Evolutionary conservation across 257 asterid genomes (phyloP), one percentile per base, ranked within the genome.

Genomic region (Forsythia suspensa): DNA sequence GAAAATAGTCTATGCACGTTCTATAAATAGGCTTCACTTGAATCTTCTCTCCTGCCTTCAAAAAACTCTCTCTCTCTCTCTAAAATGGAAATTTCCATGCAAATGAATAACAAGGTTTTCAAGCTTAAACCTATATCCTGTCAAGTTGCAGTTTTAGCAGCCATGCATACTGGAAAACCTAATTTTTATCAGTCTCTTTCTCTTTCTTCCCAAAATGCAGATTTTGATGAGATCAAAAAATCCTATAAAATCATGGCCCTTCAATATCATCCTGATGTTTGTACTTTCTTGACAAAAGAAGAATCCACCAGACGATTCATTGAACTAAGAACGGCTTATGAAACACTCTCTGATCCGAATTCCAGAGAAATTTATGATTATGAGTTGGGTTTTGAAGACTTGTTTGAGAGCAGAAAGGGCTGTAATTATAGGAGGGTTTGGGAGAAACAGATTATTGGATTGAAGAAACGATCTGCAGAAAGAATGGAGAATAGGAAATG

Each of bases 381-480:
- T 29, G 89, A 84, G 55, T 37, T 83, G 66, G 83, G 79, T 20
- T 78, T 74, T 76, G 39, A 44, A 40, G 78, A 74, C 52, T 29
- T 52, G 4, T 44, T 24, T 71, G 78, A 51, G 24, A 68, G 39
- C 29, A 71, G 21, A 38, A 39, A 44, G 5, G 61, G 39, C 46
- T 43, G 59, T 29, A 29, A 29, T 44, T 9, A 15, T 5, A 82
- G 84, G 76, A 85, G 84, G 70, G 85, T 84, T 20, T 89, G 90
- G 93, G 88, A 87, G 81, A 89, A 80, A 79, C 93, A 89, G 73
- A 88, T 89, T n/a, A 70, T 70, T 74, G 90, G 81, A 44, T 51
- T 89, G 81, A 82, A 71, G 48, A 79, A 41, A 12, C 77, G 90
- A 65, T 89, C 84, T 21, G 65, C 6, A 65, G 40, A 77, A 66